These are phyloP conservation scores for Fusarium verticillioides DNA, from an alignment of 2,329 filamentous ascomycete species.

Conservation along the genomic window DNA sequence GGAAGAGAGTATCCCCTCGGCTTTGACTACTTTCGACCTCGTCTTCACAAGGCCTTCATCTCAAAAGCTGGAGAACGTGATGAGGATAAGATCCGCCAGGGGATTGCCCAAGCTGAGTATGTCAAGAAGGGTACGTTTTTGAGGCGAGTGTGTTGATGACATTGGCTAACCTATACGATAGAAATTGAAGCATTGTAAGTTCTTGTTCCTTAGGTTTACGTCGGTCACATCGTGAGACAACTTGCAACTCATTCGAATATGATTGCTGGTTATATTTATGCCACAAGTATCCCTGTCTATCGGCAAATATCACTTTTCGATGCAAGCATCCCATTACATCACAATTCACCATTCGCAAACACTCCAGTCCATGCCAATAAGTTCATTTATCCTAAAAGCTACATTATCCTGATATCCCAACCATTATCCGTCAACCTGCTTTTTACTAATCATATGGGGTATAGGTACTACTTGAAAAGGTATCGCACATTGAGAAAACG, in stretches of 20 bases:
- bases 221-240: background rate
- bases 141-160: rapidly evolving
- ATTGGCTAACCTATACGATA: conserved; percentile 49
- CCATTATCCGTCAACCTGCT: conserved; percentile 17
- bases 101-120: conserved; percentile 82
- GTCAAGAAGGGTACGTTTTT: conserved; percentile 83
- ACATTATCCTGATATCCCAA: conserved; percentile 17
- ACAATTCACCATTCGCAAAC: background rate
- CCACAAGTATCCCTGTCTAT: background rate
- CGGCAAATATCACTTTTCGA: background rate
- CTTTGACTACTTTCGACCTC: conserved; percentile 80
- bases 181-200: conserved; percentile 93
- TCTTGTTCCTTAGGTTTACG: rapidly evolving
- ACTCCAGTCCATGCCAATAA: conserved; percentile 5
- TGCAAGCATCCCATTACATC: background rate
- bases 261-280: background rate
- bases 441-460: conserved; percentile 44
- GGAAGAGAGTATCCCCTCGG: conserved; percentile 89
- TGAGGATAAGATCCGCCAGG: conserved; percentile 78
- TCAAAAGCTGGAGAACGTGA: conserved; percentile 76
- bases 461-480: conserved; percentile 77
- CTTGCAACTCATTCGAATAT: background rate
- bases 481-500: conserved; percentile 87
- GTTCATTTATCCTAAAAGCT: conserved; percentile 13
- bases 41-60: conserved; percentile 87